Evolutionary conservation across 148 eudicot species (phyloP).

Genomic region (Beta vulgaris): DNA sequence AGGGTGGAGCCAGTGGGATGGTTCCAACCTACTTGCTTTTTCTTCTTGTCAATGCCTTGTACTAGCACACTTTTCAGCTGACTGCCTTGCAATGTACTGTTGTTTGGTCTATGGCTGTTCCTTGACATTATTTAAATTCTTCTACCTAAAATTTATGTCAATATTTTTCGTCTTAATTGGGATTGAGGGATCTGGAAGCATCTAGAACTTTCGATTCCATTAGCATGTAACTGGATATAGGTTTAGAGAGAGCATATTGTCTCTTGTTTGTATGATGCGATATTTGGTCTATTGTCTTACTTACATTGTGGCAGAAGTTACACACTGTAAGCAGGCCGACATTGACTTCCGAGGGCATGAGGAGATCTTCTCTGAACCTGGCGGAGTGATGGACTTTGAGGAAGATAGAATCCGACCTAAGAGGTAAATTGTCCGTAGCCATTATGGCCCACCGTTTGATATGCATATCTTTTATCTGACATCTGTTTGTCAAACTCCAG

Average conservation of each 20-base stretch:
- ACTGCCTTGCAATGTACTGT: neutral
- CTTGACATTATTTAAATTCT: neutral
- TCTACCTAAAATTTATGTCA: neutral
- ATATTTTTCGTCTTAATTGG: neutral
- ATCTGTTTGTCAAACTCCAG: slow-evolving; percentile 34
- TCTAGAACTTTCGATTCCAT: neutral
- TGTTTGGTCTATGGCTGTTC: neutral
- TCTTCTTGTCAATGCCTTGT: neutral
- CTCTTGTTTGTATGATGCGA: slow-evolving; percentile 30
- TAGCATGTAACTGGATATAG: neutral
- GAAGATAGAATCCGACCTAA: slow-evolving; percentile 86
- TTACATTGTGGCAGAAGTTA: slow-evolving; percentile 98
- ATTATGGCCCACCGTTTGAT: neutral
- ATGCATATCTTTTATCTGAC: neutral
- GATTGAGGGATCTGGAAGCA: neutral
- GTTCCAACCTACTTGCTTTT: neutral
- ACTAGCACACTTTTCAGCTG: neutral
- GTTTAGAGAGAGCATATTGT: neutral
- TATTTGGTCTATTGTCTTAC: slow-evolving; percentile 96
- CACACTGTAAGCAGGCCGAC: slow-evolving; percentile 93
- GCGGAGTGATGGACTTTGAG: slow-evolving; percentile 94
- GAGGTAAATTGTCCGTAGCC: slow-evolving; percentile 49
- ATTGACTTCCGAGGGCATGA: slow-evolving; percentile 86
- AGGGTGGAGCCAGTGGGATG: neutral
- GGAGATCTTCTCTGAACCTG: slow-evolving; percentile 82